Evolutionary conservation across 1,284 basidiomycete species (phyloP).

Genomic region (Chondrostereum purpureum): DNA sequence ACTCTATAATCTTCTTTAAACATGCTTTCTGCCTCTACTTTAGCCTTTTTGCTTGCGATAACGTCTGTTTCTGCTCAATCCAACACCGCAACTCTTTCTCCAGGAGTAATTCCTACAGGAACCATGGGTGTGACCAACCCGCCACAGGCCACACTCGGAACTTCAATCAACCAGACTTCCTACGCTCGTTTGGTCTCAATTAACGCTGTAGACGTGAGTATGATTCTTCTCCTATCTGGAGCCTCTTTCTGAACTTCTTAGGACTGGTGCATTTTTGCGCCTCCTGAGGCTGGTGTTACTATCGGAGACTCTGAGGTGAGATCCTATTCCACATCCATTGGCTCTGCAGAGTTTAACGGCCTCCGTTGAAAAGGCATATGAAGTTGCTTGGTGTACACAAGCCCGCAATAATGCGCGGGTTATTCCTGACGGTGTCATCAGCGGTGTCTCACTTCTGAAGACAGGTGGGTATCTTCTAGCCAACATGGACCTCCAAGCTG

Average conservation of each 20-base stretch:
- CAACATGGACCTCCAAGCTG: too few relatives aligned
- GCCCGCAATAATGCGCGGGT: constrained; percentile 52
- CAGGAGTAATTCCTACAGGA: constrained; percentile 33
- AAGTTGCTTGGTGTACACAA: constrained; percentile 68
- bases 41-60: not conserved
- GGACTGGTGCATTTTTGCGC: constrained; percentile 37
- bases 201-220: constrained; percentile 31
- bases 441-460: constrained; percentile 48
- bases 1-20: not conserved
- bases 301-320: constrained; percentile 31
- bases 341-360: constrained; percentile 1
- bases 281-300: constrained; percentile 20
- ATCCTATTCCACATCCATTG: not conserved
- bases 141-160: constrained; percentile 29
- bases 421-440: constrained; percentile 52
- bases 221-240: not conserved
- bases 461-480: constrained; percentile 36
- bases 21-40: not conserved
- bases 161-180: constrained; percentile 33
- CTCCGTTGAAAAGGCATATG: constrained; percentile 35
- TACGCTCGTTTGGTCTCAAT: constrained; percentile 28
- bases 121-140: constrained; percentile 34
- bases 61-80: constrained; percentile 5
- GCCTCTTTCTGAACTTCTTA: constrained; percentile 7
- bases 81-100: constrained; percentile 17